Conservation (phyloP, 2,329 filamentous ascomycete species). For the Pestalotiopsis sp. region DNA sequence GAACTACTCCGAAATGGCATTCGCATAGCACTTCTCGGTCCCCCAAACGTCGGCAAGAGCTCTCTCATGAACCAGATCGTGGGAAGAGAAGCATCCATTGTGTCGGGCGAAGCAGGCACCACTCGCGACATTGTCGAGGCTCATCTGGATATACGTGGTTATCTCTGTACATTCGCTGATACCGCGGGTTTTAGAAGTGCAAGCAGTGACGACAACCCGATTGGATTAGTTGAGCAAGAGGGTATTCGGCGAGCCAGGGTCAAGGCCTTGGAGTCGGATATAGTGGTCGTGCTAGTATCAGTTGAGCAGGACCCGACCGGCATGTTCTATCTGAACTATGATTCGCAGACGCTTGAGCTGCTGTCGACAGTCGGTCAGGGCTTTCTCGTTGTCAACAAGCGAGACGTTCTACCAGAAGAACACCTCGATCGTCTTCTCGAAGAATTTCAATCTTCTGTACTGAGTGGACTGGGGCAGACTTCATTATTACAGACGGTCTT, state of each 20-base stretch:
- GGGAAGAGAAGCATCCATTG: slow-evolving; percentile 91
- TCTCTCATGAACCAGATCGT: slow-evolving; percentile 89
- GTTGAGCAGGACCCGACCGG: slow-evolving; percentile 55
- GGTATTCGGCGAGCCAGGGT: slow-evolving; percentile 86
- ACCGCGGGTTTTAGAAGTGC: slow-evolving; percentile 80
- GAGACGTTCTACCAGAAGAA: slow-evolving; percentile 46
- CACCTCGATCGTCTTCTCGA: slow-evolving; percentile 41
- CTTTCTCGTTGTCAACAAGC: slow-evolving; percentile 66
- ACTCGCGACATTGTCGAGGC: slow-evolving; percentile 94
- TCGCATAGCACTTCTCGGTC: slow-evolving; percentile 81
- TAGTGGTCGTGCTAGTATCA: slow-evolving; percentile 80
- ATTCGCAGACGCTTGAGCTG: slow-evolving; percentile 52
- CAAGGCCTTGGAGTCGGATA: slow-evolving; percentile 80
- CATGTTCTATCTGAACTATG: slow-evolving; percentile 49
- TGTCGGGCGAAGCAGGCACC: slow-evolving; percentile 89
- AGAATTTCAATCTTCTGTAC: slow-evolving; percentile 41
- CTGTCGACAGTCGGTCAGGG: slow-evolving; percentile 47
- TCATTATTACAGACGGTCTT: slow-evolving; percentile 45
- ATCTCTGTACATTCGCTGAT: slow-evolving; percentile 91
- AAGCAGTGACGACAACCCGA: slow-evolving; percentile 29
- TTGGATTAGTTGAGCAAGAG: slow-evolving; percentile 82
- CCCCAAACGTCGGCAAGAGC: slow-evolving; percentile 94
- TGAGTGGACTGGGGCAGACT: slow-evolving; percentile 43
- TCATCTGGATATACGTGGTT: slow-evolving; percentile 85
- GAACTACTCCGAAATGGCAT: slow-evolving; percentile 87